Evolutionary conservation across 75 land plant genomes (phyloP), one percentile per base, ranked within the genome.

Genomic region (Larix kaempferi): DNA sequence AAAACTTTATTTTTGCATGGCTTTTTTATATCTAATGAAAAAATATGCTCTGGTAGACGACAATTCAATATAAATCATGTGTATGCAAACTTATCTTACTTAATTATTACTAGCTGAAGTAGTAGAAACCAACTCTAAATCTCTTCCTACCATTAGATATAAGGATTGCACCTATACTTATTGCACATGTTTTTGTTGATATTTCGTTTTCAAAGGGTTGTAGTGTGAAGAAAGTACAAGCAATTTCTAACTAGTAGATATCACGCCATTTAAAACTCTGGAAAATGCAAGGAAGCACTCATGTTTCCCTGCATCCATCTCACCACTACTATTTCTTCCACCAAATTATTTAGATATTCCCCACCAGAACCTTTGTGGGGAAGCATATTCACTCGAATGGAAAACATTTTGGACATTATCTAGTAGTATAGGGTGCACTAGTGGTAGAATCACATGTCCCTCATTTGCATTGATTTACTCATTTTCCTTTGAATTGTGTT

Each of bases 371-470:
- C 91, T 39, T 81, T 84, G 35, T 80, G 83, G 15, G 98, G 98
- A 0, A 95, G 84, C 80, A 91, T 76, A 77, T 95, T 92, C 4
- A 80, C 56, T 2, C 96, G 94, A 74, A 95, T 88, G 26, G 98
- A 91, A 85, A 93, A 87, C 98, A 95, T 95, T 77, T 95, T 95
- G 21, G 98, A 93, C 6, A 95, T 96, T 79, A 95, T n/a, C n/a
- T 93, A 15, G 87, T 91, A 49, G 93, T 84, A 78, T 91, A 91
- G 2, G 96, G 98, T 23, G 94, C 89, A 27, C 77, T 81, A 41
- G 82, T 55, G 58, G 88, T 84, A 52, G 84, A 89, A 84, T 93
- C 91, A 83, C 98, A 95, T 59, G 79, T 73, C 75, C 88, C 90
- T n/a, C n/a, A n/a, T n/a, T n/a, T n/a, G n/a, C n/a, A n/a, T n/a